Percentiles rank a stretch among this genome's conserved stretches.
Conservation (phyloP, 805 yeast species). For the Lipomyces japonicus region DNA sequence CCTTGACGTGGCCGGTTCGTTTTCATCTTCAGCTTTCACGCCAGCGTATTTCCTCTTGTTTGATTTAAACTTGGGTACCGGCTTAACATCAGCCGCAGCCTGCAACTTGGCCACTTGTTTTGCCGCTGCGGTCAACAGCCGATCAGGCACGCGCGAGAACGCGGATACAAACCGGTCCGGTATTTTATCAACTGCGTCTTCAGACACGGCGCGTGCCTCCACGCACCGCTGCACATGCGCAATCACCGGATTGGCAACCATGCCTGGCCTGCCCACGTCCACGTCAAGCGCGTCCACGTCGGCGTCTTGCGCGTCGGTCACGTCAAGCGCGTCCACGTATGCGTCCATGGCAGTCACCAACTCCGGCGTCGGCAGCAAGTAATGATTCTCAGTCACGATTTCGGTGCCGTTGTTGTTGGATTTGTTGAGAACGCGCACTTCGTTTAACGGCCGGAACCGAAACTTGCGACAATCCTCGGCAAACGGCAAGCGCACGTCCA, state of each 20-base stretch:
- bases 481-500: constrained; percentile 62
- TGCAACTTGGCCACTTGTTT: constrained; percentile 7
- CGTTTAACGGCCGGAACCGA: constrained; percentile 53
- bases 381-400: constrained; percentile 32
- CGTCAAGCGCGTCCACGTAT: constrained; percentile 45
- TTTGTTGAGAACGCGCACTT: no score
- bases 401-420: constrained; percentile 39
- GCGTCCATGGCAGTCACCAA: constrained; percentile 45
- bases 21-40: constrained; percentile 6
- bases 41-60: constrained; percentile 13
- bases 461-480: constrained; percentile 58
- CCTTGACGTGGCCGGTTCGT: background rate
- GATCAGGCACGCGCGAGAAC: constrained; percentile 8
- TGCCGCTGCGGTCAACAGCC: constrained; percentile 7
- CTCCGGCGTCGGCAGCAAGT: constrained; percentile 40
- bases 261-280: constrained; percentile 35
- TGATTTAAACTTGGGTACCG: constrained; percentile 16
- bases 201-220: constrained; percentile 34
- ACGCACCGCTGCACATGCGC: constrained; percentile 30
- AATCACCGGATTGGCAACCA: constrained; percentile 33
- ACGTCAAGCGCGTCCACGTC: constrained; percentile 25
- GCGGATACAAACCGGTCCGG: background rate
- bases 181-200: constrained; percentile 2
- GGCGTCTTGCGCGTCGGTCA: constrained; percentile 33
- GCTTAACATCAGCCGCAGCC: constrained; percentile 11